Conservation (phyloP, 805 yeast species). For the Schwanniomyces yamadae region DNA sequence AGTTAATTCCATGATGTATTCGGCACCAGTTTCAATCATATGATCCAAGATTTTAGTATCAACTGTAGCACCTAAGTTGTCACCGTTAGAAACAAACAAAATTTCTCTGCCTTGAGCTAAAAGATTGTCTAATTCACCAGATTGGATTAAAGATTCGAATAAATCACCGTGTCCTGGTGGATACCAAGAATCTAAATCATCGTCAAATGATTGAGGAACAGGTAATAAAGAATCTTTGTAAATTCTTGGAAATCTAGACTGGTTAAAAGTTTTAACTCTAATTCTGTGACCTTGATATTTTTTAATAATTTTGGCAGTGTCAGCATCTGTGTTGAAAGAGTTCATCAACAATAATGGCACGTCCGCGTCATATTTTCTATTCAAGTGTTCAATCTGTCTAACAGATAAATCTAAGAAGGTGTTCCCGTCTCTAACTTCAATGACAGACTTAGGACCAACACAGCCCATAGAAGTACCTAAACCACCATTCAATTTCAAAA, state of each 20-base stretch:
- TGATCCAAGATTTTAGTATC: constrained; percentile 87
- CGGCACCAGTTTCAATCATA: constrained; percentile 88
- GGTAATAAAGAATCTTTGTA: constrained; percentile 94
- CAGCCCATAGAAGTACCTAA: constrained; percentile 99
- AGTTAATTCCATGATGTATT: constrained; percentile 97
- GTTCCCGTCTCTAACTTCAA: constrained; percentile 98
- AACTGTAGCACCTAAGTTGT: constrained; percentile 97
- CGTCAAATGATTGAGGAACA: constrained; percentile 76
- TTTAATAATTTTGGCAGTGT: constrained; percentile 91
- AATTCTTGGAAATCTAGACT: constrained; percentile 96
- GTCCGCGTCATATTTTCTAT: constrained; percentile 84
- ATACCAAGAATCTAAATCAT: constrained; percentile 86
- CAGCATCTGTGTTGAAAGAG: constrained; percentile 96
- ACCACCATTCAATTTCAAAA: constrained; percentile 95
- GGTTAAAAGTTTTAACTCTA: constrained; percentile 93
- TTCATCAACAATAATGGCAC: constrained; percentile 97
- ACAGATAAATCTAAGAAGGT: constrained; percentile 93
- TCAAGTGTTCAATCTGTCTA: constrained; percentile 93
- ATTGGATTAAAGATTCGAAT: constrained; percentile 82
- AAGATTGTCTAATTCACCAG: constrained; percentile 89
- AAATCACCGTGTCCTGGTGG: constrained; percentile 99
- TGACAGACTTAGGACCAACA: constrained; percentile 97
- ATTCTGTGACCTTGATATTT: constrained; percentile 96
- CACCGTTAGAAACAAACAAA: constrained; percentile 95
- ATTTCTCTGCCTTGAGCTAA: constrained; percentile 92